These are phyloP conservation scores for Didymella keratinophila DNA, from an alignment of 2,329 filamentous ascomycete genomes.

Conservation along the genomic window DNA sequence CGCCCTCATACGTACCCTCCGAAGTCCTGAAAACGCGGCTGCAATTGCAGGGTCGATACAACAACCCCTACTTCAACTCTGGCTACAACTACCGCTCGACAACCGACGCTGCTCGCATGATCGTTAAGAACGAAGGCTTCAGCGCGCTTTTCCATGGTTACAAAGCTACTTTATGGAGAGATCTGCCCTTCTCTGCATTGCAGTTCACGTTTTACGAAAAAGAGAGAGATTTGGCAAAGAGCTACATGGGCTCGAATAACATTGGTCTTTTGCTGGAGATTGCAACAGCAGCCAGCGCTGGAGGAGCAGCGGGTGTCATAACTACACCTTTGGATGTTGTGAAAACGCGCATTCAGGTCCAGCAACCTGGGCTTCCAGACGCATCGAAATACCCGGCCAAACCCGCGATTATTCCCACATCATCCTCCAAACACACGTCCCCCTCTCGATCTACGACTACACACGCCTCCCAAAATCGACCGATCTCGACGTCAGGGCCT, in stretches of 20 bases:
- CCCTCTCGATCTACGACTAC: conserved; percentile 34
- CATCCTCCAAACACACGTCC: conserved; percentile 44
- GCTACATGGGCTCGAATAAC: conserved; percentile 79
- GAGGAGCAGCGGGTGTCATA: conserved; percentile 90
- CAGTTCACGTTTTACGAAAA: conserved; percentile 99
- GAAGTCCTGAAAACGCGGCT: conserved; percentile 98
- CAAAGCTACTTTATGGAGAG: conserved; percentile 91
- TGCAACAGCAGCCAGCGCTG: conserved; percentile 85
- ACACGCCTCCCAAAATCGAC: conserved; percentile 59
- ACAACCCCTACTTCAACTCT: conserved; percentile 91
- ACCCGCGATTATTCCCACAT: conserved; percentile 28
- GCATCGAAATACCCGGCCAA: conserved; percentile 25
- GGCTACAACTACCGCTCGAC: conserved; percentile 96
- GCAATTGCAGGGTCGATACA: conserved; percentile 91
- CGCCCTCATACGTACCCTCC: conserved; percentile 92
- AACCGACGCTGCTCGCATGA: conserved; percentile 83
- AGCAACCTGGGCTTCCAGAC: conserved; percentile 65
- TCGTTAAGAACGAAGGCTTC: conserved; percentile 81
- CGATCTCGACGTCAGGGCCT: conserved; percentile 89
- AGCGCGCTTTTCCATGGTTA: conserved; percentile 94
- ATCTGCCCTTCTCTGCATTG: conserved; percentile 92
- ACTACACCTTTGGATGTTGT: conserved; percentile 97
- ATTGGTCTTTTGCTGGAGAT: conserved; percentile 88
- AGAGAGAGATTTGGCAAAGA: conserved; percentile 80
- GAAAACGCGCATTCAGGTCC: conserved; percentile 95